Percentiles rank a stretch among this genome's conserved stretches.
phyloP scores from a whole-genome alignment of 208 protist genomes.

The Acanthamoeba lenticulata region DNA sequence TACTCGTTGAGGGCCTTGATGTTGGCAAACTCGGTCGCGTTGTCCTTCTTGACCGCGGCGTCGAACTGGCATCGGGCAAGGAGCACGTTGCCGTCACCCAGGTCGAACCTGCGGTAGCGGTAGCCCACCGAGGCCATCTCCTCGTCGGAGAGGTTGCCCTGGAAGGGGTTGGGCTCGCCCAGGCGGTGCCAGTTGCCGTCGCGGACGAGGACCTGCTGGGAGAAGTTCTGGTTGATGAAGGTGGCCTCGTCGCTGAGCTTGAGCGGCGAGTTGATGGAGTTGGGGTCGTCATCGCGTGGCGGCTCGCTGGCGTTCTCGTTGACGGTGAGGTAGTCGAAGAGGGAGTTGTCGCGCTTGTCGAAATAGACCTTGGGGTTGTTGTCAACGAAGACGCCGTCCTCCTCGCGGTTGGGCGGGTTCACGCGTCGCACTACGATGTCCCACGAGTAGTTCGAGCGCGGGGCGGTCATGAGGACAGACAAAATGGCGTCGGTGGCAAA shows the following conservation, averaged over 20 bases:
- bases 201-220: constrained; percentile 74
- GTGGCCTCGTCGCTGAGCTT: constrained; percentile 83
- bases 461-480: constrained; percentile 79
- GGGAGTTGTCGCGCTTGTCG: constrained; percentile 64
- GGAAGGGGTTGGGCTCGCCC: constrained; percentile 74
- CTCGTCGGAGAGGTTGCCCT: constrained; percentile 64
- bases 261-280: constrained; percentile 78
- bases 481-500: constrained; percentile 85
- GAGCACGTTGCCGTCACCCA: constrained; percentile 80
- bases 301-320: constrained; percentile 81
- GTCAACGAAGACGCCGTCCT: constrained; percentile 80
- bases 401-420: constrained; percentile 37
- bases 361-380: constrained; percentile 80
- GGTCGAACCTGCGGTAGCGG: constrained; percentile 82
- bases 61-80: constrained; percentile 77
- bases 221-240: constrained; percentile 83
- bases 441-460: constrained; percentile 84
- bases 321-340: constrained; percentile 79
- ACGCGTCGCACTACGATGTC: constrained; percentile 82
- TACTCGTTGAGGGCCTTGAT: constrained; percentile 86
- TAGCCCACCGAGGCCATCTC: constrained; percentile 78
- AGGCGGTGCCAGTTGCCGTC: constrained; percentile 36
- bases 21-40: constrained; percentile 63
- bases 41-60: background rate
- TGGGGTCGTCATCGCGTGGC: constrained; percentile 74